Conservation (phyloP, 1,284 basidiomycete species). For the Inonotus hispidus region DNA sequence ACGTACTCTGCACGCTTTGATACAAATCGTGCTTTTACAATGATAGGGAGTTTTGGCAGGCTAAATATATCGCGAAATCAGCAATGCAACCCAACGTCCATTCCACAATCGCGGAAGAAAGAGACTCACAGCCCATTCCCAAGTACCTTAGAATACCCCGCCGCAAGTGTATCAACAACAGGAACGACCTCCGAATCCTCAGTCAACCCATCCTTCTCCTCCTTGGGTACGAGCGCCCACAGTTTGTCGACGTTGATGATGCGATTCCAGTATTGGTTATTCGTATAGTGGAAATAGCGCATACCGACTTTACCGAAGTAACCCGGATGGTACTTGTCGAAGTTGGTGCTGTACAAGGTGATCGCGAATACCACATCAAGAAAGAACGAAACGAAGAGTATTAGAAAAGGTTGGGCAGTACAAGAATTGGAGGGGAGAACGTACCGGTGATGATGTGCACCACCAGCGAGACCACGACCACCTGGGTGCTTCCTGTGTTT, state of each 20-base stretch:
- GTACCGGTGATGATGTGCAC: conserved; percentile 98
- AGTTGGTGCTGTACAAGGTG: conserved; percentile 58
- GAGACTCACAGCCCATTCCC: conserved; percentile 74
- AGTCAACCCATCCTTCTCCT: conserved; percentile 69
- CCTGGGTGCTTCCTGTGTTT: conserved; percentile 99
- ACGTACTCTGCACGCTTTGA: conserved; percentile 85
- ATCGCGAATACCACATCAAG: neutral
- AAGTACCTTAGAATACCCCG: conserved; percentile 90
- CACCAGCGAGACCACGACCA: conserved; percentile 99
- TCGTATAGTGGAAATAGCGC: conserved; percentile 95
- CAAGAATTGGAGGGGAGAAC: conserved; percentile 27
- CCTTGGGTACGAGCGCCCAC: conserved; percentile 74
- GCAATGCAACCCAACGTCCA: neutral
- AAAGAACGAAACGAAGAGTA: neutral
- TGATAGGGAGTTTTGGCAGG: conserved; percentile 81
- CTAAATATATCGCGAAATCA: conserved; percentile 30
- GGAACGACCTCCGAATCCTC: conserved; percentile 77
- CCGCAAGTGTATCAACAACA: conserved; percentile 82
- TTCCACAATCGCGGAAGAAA: neutral
- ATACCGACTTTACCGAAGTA: conserved; percentile 99
- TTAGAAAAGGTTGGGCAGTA: neutral
- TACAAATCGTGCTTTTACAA: conserved; percentile 94
- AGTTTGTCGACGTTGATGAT: conserved; percentile 97
- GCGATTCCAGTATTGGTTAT: conserved; percentile 87
- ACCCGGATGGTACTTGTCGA: conserved; percentile 96